Evolutionary conservation across 176 grass and related monocot species (phyloP).

Genomic region (Musa beccarii): DNA sequence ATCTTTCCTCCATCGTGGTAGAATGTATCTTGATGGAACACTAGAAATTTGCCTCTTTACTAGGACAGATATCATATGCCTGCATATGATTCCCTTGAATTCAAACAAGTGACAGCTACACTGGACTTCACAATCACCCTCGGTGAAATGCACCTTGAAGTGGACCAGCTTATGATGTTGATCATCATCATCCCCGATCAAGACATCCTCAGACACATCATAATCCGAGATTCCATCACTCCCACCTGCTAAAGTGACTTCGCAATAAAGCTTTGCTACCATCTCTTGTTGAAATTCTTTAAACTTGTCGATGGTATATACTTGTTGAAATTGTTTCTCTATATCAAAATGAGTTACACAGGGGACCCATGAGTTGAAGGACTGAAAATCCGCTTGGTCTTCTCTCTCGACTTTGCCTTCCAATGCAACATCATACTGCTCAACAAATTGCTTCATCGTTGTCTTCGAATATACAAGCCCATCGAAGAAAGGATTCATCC

Average conservation of each 20-base stretch:
- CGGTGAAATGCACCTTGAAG: not conserved
- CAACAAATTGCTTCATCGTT: slow-evolving; percentile 16
- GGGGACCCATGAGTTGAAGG: slow-evolving; percentile 1
- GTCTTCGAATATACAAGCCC: slow-evolving; percentile 10
- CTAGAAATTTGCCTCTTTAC: not conserved
- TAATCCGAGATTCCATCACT: not conserved
- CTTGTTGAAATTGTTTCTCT: slow-evolving; percentile 15
- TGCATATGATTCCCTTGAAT: slow-evolving; percentile 20
- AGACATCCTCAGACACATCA: slow-evolving; percentile 11
- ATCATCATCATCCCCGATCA: not conserved
- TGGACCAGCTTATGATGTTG: slow-evolving; percentile 4
- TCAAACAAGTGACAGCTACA: slow-evolving; percentile 13
- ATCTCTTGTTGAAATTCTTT: slow-evolving; percentile 25
- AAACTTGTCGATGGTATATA: slow-evolving; percentile 13
- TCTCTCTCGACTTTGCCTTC: slow-evolving; percentile 18
- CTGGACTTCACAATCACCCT: slow-evolving; percentile 4
- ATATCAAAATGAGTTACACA: slow-evolving; percentile 14
- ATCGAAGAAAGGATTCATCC: slow-evolving; percentile 17
- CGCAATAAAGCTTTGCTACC: slow-evolving; percentile 2
- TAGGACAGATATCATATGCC: slow-evolving; percentile 16
- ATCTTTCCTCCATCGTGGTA: slow-evolving; percentile 14
- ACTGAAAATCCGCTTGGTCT: slow-evolving; percentile 12
- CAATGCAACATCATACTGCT: slow-evolving; percentile 14
- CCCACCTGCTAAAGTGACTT: not conserved
- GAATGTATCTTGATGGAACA: slow-evolving; percentile 12